Evolutionary conservation across 768 basidiomycete genomes (phyloP), one percentile per base, ranked within the genome.

Genomic region (Udeniomyces megalosporus): DNA sequence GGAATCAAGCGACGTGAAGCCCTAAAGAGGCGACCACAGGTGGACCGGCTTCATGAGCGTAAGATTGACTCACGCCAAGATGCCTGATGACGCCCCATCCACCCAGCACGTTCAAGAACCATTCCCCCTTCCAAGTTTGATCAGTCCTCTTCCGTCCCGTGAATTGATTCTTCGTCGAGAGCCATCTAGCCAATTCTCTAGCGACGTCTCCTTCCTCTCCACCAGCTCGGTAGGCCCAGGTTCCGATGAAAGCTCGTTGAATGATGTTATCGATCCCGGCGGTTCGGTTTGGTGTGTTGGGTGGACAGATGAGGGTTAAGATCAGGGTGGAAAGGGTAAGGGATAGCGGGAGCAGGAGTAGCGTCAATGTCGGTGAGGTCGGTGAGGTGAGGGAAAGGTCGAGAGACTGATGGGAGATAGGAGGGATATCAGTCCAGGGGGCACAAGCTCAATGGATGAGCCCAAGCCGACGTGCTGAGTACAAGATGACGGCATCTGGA

Each of bases 121-220:
- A 35, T 4, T n/a, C 38, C 24, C 26, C 38, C 38, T 42, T 42
- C 38, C 38, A 42, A 8, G 10, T 42, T 42, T 17, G 17, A n/a
- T n/a, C n/a, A n/a, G n/a, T 42, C 38, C 8, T 42, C 17, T 42
- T 42, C 50, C 17, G 31, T 46, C 35, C 4, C 31, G 32, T 29
- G 47, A 15, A 14, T 15, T 17, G 32, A n/a, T 8, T n/a, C n/a
- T n/a, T n/a, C n/a, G n/a, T n/a, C n/a, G n/a, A n/a, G n/a, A 63
- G 44, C 62, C 62, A 63, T 1, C 14, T 14, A 5, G 62, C 56
- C 15, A 58, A 31, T 2, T 44, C 49, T 34, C 62, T 46, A 20
- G 62, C 62, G 7, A 47, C 48, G 17, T 56, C 48, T 1, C 62
- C 62, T 28, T 57, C 49, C 32, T 63, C 62, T 26, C 62, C 62